These are phyloP conservation scores for Schizosaccharomyces octosporus DNA, from an alignment of 805 yeast genomes.

Conservation along the genomic window DNA sequence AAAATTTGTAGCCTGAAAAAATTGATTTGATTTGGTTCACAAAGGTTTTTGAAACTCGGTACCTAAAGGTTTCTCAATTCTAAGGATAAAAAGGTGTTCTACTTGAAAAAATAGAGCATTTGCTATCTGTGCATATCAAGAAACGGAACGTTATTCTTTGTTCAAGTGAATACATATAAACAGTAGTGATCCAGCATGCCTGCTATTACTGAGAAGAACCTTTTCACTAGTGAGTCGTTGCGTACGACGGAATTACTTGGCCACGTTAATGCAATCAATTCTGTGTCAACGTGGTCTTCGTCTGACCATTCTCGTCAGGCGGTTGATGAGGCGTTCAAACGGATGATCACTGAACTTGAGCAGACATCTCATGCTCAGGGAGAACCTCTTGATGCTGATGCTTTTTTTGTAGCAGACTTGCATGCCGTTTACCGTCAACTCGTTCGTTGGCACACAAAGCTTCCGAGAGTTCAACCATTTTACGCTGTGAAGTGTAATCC, in stretches of 20 bases:
- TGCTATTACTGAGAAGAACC: background rate
- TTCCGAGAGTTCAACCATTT: slow-evolving; percentile 64
- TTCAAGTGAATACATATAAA: background rate
- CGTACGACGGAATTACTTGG: slow-evolving; percentile 1
- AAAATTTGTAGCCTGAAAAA: no score
- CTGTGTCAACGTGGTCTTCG: background rate
- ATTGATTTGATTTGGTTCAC: no score
- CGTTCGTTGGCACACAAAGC: slow-evolving; percentile 32
- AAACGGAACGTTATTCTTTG: no score
- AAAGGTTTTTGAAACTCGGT: no score
- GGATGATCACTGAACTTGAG: background rate
- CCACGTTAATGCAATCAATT: background rate
- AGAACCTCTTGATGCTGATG: background rate
- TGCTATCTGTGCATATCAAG: no score
- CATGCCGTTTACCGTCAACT: slow-evolving; percentile 42
- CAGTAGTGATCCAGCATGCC: background rate
- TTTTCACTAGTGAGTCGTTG: background rate
- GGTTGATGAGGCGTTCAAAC: background rate
- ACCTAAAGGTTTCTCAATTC: no score
- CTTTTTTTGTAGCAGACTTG: slow-evolving; percentile 72
- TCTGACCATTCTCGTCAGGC: background rate
- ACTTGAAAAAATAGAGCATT: no score
- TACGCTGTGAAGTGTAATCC: slow-evolving; percentile 93
- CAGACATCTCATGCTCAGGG: background rate
- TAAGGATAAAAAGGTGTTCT: no score